Evolutionary conservation across 495 filamentous ascomycete species (phyloP), one percentile per base, ranked within the genome.

Genomic region (Annulohypoxylon bovei): DNA sequence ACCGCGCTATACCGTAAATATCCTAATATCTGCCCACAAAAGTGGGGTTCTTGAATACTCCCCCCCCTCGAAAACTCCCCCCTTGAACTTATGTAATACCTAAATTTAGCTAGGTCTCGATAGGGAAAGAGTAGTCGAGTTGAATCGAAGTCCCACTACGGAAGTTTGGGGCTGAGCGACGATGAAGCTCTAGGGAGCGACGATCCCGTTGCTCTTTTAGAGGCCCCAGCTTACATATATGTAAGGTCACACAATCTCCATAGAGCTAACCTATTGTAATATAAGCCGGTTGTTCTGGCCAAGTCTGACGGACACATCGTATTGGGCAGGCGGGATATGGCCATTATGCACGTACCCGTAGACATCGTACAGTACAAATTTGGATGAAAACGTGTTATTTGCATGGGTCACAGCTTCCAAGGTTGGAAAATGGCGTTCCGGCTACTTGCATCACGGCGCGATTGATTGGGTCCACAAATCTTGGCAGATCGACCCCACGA

Each of bases 351-450:
- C 12, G 20, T 57, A 56, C 18, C 1, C n/a, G n/a, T n/a, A n/a
- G 18, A 42, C 39, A 14, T 16, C 9, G 32, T 56, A 56, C 22
- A 62, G 59, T 66, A 40, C 42, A 66, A 50, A 20, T 12, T 42
- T 42, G 39, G 39, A 18, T 20, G 62, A 71, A 71, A 56, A 70
- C 56, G 68, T 71, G 68, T 71, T 71, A 65, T 66, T 66, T 71
- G 28, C 55, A 62, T 44, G 46, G 35, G 22, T 55, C 23, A 16
- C 35, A 23, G 32, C 32, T 55, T n/a, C n/a, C n/a, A n/a, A n/a
- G n/a, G n/a, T n/a, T 59, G 22, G 22, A 32, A 59, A 40, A 67
- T 67, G 53, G 63, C 59, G 63, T 33, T 49, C 53, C 53, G 56
- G 56, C 35, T 47, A 32, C 40, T 39, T 37, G 55, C 37, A 59